Conservation (phyloP, 2,329 filamentous ascomycete species). For the Ampelomyces quisqualis region DNA sequence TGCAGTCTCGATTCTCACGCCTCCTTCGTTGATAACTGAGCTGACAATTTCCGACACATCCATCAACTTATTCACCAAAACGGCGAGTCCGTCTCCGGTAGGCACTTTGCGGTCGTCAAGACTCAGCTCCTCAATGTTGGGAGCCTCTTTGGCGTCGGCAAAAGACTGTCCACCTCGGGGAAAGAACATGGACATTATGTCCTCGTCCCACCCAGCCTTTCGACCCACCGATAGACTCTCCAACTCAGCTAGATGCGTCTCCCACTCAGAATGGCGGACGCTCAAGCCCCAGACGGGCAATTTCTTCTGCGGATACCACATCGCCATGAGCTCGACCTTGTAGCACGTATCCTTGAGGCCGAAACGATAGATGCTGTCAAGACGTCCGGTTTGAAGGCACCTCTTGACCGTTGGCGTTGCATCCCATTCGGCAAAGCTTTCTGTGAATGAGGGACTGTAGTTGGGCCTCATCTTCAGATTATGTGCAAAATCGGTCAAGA, state of each 20-base stretch:
- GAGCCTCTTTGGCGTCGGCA: too few relatives aligned
- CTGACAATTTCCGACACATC: conserved; percentile 30
- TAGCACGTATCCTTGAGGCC: conserved; percentile 31
- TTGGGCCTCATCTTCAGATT: conserved; percentile 18
- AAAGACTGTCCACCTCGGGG: conserved; percentile 18
- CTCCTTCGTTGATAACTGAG: conserved; percentile 8
- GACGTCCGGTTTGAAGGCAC: conserved; percentile 13
- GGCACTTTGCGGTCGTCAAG: conserved; percentile 1
- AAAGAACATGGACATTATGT: conserved; percentile 28
- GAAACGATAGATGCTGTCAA: conserved; percentile 37
- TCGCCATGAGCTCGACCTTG: conserved; percentile 25
- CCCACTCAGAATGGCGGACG: conserved; percentile 36
- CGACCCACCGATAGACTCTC: conserved; percentile 27
- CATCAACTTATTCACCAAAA: conserved; percentile 27
- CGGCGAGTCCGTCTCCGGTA: conserved; percentile 23
- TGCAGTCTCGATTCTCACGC: conserved; percentile 6
- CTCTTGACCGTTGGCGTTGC: conserved; percentile 16
- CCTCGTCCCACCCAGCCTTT: conserved; percentile 23
- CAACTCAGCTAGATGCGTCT: conserved; percentile 26
- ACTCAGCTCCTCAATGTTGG: too few relatives aligned
- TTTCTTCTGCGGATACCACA: conserved; percentile 30
- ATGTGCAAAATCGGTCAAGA: conserved; percentile 27
- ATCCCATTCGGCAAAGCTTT: conserved; percentile 25
- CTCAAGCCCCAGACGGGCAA: conserved; percentile 34
- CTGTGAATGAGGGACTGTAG: conserved; percentile 13